Evolutionary conservation across 345 rosid species (phyloP).

Genomic region (Dovyalis caffra): DNA sequence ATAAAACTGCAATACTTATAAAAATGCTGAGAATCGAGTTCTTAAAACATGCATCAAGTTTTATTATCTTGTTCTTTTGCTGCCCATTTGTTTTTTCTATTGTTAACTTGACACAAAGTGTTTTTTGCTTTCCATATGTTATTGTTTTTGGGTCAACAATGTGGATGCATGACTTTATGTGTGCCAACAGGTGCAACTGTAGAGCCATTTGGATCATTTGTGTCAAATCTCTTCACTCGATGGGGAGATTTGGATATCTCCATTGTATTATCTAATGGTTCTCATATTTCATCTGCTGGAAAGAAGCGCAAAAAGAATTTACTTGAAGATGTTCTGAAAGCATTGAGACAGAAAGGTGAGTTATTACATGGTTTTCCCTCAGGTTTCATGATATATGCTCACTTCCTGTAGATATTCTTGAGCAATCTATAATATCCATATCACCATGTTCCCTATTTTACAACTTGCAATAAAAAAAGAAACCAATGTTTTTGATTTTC

Average conservation of each 20-base stretch:
- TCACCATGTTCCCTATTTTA: not conserved
- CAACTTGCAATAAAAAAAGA: not conserved
- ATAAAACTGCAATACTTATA: not conserved
- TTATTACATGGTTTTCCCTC: not conserved
- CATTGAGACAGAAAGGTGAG: constrained; percentile 59
- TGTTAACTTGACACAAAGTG: no score
- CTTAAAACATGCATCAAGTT: no score
- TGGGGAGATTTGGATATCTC: constrained; percentile 90
- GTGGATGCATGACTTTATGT: constrained; percentile 7
- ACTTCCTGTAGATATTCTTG: not conserved
- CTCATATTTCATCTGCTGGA: constrained; percentile 59
- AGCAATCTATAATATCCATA: not conserved
- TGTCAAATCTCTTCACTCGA: constrained; percentile 73
- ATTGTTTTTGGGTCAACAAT: not conserved
- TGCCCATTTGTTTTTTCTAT: not conserved
- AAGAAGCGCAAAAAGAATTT: constrained; percentile 63
- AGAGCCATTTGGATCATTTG: constrained; percentile 88
- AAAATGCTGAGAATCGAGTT: not conserved
- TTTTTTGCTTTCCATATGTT: not conserved
- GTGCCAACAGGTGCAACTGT: constrained; percentile 70
- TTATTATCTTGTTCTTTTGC: no score
- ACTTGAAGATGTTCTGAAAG: constrained; percentile 52
- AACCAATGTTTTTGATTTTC: not conserved
- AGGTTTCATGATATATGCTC: not conserved
- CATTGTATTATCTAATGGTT: constrained; percentile 47